Conservation (phyloP, 2,329 filamentous ascomycete species). For the Arthrobotrys conoides region DNA sequence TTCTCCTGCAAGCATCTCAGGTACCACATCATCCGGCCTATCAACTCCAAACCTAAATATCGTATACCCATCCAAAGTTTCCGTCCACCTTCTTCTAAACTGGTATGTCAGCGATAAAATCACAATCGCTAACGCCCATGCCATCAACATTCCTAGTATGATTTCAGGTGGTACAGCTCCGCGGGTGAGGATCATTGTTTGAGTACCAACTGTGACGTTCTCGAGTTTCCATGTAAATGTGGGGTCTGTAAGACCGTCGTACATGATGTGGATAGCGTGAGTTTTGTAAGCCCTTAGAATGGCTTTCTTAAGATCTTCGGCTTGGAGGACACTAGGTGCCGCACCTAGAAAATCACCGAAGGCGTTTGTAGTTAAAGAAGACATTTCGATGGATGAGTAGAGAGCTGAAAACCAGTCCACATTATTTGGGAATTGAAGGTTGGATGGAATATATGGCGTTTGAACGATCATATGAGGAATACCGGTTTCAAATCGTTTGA, state of each 20-base stretch:
- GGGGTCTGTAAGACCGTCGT: constrained; percentile 45
- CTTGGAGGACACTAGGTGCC: constrained; percentile 46
- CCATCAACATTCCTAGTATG: constrained; percentile 34
- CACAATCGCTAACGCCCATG: constrained; percentile 48
- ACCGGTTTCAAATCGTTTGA: constrained; percentile 55
- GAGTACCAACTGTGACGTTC: constrained; percentile 34
- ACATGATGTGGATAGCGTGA: constrained; percentile 52
- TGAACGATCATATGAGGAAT: constrained; percentile 48
- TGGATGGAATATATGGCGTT: constrained; percentile 25
- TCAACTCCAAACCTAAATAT: constrained; percentile 56
- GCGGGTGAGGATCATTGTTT: constrained; percentile 35
- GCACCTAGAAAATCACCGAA: constrained; percentile 50
- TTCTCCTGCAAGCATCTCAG: constrained; percentile 51
- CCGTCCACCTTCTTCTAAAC: constrained; percentile 51
- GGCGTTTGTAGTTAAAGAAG: constrained; percentile 43
- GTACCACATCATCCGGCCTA: constrained; percentile 51
- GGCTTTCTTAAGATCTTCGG: constrained; percentile 34
- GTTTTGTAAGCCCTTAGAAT: constrained; percentile 53
- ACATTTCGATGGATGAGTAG: constrained; percentile 52
- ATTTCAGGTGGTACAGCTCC: constrained; percentile 45
- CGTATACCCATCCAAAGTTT: constrained; percentile 54
- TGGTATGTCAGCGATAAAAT: constrained; percentile 39
- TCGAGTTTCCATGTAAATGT: constrained; percentile 41
- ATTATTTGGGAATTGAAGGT: constrained; percentile 12
- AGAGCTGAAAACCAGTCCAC: constrained; percentile 41